Percentiles rank a stretch among this genome's conserved stretches.
Conservation (phyloP, 352 stramenopile genomes). For the Phytophthora niederhauseri region DNA sequence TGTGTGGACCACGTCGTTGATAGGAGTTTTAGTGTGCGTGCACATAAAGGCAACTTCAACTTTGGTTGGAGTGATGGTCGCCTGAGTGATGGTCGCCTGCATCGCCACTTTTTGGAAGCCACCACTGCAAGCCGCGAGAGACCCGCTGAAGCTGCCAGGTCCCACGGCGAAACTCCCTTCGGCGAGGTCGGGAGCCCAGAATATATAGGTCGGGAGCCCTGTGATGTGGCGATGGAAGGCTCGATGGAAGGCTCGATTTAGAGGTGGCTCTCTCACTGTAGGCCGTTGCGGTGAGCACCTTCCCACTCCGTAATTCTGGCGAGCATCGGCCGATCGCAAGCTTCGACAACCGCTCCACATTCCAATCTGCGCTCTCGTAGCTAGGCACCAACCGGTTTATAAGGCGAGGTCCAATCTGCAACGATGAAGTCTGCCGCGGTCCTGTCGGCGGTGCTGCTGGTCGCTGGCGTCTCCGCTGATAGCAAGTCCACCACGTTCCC, state of each 20-base stretch:
- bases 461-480: constrained; percentile 17
- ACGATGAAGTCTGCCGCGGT: constrained; percentile 23
- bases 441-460: constrained; percentile 29
- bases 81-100: neutral
- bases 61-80: constrained; percentile 9
- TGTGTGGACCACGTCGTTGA: constrained; percentile 11
- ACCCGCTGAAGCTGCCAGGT: neutral
- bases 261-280: neutral
- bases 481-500: constrained; percentile 53
- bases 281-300: constrained; percentile 26
- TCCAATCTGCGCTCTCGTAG: constrained; percentile 21
- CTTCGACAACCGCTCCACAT: constrained; percentile 25
- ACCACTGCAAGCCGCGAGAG: neutral
- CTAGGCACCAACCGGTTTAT: neutral
- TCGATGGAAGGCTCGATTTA: constrained; percentile 21
- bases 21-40: constrained; percentile 1
- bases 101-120: neutral
- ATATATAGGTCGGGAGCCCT: neutral
- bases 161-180: constrained; percentile 15
- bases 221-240: neutral
- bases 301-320: constrained; percentile 27
- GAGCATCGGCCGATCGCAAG: neutral
- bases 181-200: too few relatives aligned
- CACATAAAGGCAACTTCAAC: constrained; percentile 35
- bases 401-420: neutral